A percentile compares a stretch with the other conserved stretches of the same genome.
Conservation (phyloP, 2,329 filamentous ascomycete genomes). For the Aquanectria penicillioides region DNA sequence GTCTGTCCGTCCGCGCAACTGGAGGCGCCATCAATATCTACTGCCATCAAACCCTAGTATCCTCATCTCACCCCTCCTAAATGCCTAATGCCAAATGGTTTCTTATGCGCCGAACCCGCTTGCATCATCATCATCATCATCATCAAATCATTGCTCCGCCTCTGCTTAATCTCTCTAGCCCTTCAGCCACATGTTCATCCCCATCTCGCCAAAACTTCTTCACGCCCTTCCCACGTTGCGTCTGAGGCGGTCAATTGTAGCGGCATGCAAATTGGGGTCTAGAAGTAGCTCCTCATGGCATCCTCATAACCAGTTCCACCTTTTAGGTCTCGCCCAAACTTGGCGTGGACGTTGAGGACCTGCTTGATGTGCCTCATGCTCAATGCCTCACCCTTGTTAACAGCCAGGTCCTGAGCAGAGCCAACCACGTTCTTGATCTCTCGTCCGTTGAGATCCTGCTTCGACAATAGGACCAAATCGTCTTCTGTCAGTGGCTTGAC, state of each 20-base stretch:
- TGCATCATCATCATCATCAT: neutral
- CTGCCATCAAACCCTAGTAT: neutral
- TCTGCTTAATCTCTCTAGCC: neutral
- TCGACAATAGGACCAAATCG: constrained; percentile 73
- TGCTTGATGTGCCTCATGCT: constrained; percentile 83
- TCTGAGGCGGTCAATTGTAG: too few relatives aligned
- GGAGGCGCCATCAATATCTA: neutral
- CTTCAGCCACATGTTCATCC: neutral
- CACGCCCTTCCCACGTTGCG: neutral
- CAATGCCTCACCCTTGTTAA: constrained; percentile 76
- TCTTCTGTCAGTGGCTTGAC: constrained; percentile 71
- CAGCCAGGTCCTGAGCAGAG: constrained; percentile 83
- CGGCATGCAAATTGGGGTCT: too few relatives aligned
- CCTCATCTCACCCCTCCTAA: neutral
- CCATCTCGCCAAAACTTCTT: neutral
- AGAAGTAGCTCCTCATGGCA: constrained; percentile 84
- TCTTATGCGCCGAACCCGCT: neutral
- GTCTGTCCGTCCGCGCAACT: neutral
- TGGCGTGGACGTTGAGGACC: constrained; percentile 85
- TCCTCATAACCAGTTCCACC: constrained; percentile 84
- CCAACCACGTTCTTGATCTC: constrained; percentile 91
- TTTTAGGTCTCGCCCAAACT: constrained; percentile 84
- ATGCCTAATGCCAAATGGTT: neutral
- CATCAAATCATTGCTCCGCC: too few relatives aligned
- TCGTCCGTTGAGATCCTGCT: constrained; percentile 69